Percentiles rank a stretch among this genome's conserved stretches.
These are phyloP conservation scores for Aquilaria malaccensis DNA, from an alignment of 345 rosid genomes.

Conservation along the genomic window DNA sequence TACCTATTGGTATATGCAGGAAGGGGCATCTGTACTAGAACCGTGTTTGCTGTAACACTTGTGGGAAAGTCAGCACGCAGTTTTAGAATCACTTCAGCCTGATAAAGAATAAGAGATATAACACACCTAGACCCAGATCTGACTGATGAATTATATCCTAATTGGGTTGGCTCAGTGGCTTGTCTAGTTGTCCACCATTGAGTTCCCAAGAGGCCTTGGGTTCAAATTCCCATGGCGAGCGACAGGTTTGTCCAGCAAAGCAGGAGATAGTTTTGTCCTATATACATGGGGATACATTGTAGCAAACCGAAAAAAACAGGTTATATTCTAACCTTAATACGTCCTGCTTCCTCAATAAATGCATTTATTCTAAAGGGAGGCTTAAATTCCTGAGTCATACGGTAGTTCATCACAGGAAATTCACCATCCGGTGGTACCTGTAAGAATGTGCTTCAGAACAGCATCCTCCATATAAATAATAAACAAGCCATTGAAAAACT, in stretches of 20 bases:
- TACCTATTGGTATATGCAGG: conserved; percentile 88
- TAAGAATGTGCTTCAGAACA: conserved; percentile 7
- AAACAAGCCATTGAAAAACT: conserved; percentile 11
- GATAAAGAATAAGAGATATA: conserved; percentile 5
- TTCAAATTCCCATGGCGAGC: conserved; percentile 8
- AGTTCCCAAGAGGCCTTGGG: conserved; percentile 11
- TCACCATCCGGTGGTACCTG: conserved; percentile 99
- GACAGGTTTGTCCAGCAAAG: neutral
- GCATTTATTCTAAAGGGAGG: conserved; percentile 93
- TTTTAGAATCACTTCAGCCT: conserved; percentile 94
- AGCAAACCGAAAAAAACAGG: too few relatives aligned
- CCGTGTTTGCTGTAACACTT: conserved; percentile 77
- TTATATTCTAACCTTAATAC: conserved; percentile 49
- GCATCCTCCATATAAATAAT: neutral
- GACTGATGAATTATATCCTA: too few relatives aligned
- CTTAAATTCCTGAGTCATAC: conserved; percentile 98
- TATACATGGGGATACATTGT: too few relatives aligned
- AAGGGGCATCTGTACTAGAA: conserved; percentile 80
- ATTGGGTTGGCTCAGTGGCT: too few relatives aligned
- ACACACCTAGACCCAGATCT: too few relatives aligned
- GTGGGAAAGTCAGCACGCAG: conserved; percentile 77
- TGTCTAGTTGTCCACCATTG: neutral
- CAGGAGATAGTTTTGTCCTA: too few relatives aligned
- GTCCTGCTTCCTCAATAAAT: conserved; percentile 87
- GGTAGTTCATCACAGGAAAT: conserved; percentile 98